Evolutionary conservation across 768 basidiomycete species (phyloP), one percentile per base, ranked within the genome.

Genomic region (Gautieria morchelliformis): DNA sequence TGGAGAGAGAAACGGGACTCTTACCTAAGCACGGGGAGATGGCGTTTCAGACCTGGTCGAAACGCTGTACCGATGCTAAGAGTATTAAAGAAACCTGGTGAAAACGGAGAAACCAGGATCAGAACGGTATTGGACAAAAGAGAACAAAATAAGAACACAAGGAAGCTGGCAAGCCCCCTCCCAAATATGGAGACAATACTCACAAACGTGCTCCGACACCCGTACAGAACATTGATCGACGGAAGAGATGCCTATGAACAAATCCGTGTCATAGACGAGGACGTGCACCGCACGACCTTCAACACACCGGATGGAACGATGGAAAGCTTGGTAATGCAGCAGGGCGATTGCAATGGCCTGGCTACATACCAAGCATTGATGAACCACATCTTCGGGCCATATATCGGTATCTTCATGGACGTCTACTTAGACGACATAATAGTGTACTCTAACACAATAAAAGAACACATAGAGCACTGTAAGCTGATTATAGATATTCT

Each of bases 351-450:
- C 51, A 71, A 71, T 53, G 67, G 62, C 0, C 64, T 64, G 0
- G 75, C 76, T 0, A 77, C 75, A 0, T 76, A 72, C 63, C 75
- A 77, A 59, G 61, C 72, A 0, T 49, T 77, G 0, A 77, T 77
- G 72, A 75, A 75, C 53, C 65, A 75, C 49, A 64, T 76, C 1
- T 72, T 73, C 45, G 60, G 54, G 1, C 58, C 62, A 1, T 66
- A 63, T 51, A 65, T 73, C 7, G 67, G 68, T 0, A 61, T 64
- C 0, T 71, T 66, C 58, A 67, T 73, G 64, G 67, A 72, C 49
- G 67, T 70, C 0, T 73, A 72, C 55, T 63, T 72, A 1, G 69
- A 73, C 53, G 67, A 71, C 37, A 66, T 76, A 19, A 54, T 72
- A 2, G 61, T 73, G 19, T 72, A 67, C 52, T 72, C 71, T 1